A percentile compares a stretch with the other conserved stretches of the same genome.
These are phyloP conservation scores for Aspergillus sp. DNA, from an alignment of 2,329 filamentous ascomycete genomes.

Conservation along the genomic window DNA sequence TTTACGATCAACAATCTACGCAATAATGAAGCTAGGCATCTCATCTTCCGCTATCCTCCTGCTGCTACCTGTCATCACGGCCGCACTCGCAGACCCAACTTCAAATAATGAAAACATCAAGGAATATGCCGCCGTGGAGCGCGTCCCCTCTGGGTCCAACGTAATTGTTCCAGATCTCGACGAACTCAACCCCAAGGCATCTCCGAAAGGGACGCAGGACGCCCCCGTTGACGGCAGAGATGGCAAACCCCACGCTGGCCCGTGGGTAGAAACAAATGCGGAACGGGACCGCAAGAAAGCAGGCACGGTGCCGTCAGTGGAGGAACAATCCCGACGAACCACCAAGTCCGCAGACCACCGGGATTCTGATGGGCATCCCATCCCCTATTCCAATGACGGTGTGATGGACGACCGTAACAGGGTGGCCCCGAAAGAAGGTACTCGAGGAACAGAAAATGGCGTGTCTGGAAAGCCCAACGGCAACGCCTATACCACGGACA, in stretches of 20 bases:
- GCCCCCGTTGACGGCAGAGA: slow-evolving; percentile 90
- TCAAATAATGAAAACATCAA: slow-evolving; percentile 15
- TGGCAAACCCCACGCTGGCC: slow-evolving; percentile 88
- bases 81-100: slow-evolving; percentile 22
- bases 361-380: slow-evolving; percentile 43
- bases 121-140: slow-evolving; percentile 12
- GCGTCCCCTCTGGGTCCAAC: slow-evolving; percentile 13
- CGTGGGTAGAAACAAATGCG: slow-evolving; percentile 56
- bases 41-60: slow-evolving; percentile 35
- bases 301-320: slow-evolving; percentile 36
- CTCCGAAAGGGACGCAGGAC: slow-evolving; percentile 65
- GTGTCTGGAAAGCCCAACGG: slow-evolving; percentile 85
- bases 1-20: background rate
- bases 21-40: slow-evolving; percentile 35
- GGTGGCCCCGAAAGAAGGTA: slow-evolving; percentile 75
- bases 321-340: slow-evolving; percentile 25
- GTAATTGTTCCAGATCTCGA: slow-evolving; percentile 21
- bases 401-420: slow-evolving; percentile 91
- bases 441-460: slow-evolving; percentile 83
- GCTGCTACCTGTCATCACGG: slow-evolving; percentile 35
- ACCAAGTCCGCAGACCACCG: slow-evolving; percentile 31
- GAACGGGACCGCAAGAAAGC: slow-evolving; percentile 47
- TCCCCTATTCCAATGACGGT: slow-evolving; percentile 65
- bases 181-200: slow-evolving; percentile 20
- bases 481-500: slow-evolving; percentile 67